Evolutionary conservation across 2,329 filamentous ascomycete species (phyloP), one percentile per base, ranked within the genome.

Genomic region (Xylariaceae sp.): DNA sequence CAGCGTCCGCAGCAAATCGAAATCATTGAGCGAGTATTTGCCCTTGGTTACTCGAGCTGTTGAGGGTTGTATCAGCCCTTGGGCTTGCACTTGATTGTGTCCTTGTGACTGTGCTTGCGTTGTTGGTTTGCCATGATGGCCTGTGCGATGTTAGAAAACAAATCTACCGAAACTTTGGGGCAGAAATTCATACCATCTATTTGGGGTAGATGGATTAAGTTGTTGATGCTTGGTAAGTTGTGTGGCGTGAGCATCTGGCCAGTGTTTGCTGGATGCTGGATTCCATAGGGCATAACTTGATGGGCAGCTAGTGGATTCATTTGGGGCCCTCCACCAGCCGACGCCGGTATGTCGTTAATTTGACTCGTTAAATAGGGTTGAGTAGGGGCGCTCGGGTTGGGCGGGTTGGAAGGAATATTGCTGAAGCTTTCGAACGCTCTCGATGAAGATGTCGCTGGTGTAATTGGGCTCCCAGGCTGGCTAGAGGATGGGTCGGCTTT

Each of bases 1-100:
- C 60, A 99, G 79, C 39, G 94, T 99, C 65, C 94, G 84, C 74
- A 91, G 83, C 62, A 99, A 86, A 58, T 86, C 80, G 69, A 99
- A 99, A 75, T 99, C 94, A 57, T 78, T 80, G 62, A 99, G 81
- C 42, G 91, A 91, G 74, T 99, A 99, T 80, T 97, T 97, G 62
- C 94, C 94, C 79, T 96, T 96, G 60, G 92, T 96, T 69, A 89
- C 84, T 65, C 91, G 77, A 49, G 74, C 68, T 62, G 77, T 73
- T 50, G 65, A 61, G 34, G 62, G 42, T 50, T 65, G 63, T 32
- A 30, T 30, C 29, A 61, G 60, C 54, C 67, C 68, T 59, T 71
- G 64, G 27, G 47, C 29, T 41, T 51, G 54, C 34, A 54, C 55
- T 31, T 63, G 64, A 31, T 47, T 57, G 55, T 67, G 64, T 34